Conservation (phyloP, 257 asterid species). For the Solanum arcanum region DNA sequence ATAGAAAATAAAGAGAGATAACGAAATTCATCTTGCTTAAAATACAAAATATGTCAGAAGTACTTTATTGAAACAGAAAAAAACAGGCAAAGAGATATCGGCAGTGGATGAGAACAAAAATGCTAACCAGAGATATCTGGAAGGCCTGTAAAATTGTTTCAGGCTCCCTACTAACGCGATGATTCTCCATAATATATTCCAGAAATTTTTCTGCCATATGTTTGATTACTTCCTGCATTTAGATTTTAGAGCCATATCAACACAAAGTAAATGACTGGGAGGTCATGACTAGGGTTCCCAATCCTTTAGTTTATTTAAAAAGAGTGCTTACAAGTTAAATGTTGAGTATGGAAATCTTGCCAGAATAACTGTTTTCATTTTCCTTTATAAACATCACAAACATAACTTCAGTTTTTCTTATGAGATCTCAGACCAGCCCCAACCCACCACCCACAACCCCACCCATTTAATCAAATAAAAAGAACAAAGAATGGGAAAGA, state of each 20-base stretch:
- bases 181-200: slow-evolving; percentile 15
- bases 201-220: slow-evolving; percentile 3
- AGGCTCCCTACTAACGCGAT: slow-evolving; percentile 10
- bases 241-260: not conserved
- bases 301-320: not conserved
- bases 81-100: not conserved
- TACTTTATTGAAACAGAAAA: not conserved
- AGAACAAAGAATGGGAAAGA: not conserved
- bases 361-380: not conserved
- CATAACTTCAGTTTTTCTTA: not conserved
- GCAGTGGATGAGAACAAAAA: not conserved
- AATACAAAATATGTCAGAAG: not conserved
- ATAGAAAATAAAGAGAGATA: not conserved
- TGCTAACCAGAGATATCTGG: slow-evolving; percentile 20
- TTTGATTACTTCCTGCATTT: slow-evolving; percentile 12
- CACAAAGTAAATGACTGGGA: not conserved
- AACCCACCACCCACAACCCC: not conserved
- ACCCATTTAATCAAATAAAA: not conserved
- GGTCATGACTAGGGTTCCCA: not conserved
- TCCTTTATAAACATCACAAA: not conserved
- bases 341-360: not conserved
- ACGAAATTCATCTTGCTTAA: not conserved
- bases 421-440: not conserved
- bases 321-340: not conserved
- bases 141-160: slow-evolving; percentile 16